phyloP scores from a whole-genome alignment of 176 grass and related monocot genomes.

The Oryza meridionalis region DNA sequence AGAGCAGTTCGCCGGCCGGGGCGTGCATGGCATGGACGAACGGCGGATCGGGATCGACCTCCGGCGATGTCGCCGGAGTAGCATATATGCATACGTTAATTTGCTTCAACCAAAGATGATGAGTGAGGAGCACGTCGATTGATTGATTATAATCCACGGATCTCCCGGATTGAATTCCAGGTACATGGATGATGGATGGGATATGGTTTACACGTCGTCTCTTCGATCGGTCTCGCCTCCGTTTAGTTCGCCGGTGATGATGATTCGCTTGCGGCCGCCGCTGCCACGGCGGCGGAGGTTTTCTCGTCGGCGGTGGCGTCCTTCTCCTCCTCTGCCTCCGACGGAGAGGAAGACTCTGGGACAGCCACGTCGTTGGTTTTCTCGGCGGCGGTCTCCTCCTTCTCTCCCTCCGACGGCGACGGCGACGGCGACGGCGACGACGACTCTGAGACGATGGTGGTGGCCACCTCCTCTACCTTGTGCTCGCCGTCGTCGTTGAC shows the following conservation, averaged over 20 bases:
- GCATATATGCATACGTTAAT: background rate
- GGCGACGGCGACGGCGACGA: background rate
- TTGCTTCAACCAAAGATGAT: background rate
- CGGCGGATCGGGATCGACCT: background rate
- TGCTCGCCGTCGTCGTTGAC: conserved; percentile 5
- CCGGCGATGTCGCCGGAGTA: background rate
- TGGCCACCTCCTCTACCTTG: conserved; percentile 5
- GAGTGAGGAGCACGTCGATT: background rate
- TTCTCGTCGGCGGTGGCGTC: background rate
- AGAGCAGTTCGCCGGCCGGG: no score
- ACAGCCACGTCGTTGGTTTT: background rate
- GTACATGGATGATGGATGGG: background rate
- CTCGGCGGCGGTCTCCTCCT: background rate
- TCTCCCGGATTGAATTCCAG: background rate
- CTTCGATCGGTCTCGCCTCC: background rate
- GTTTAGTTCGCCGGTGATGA: background rate
- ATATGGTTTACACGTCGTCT: background rate
- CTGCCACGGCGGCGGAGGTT: background rate
- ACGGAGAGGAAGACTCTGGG: background rate
- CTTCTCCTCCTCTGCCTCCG: background rate
- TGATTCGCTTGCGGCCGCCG: background rate
- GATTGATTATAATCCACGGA: background rate
- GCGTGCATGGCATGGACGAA: no score
- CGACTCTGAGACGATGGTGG: background rate
- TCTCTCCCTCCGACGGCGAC: background rate